A percentile compares a stretch with the other conserved stretches of the same genome.
Evolutionary conservation across 1,139 yeast species (phyloP).

Genomic region (Saccharomyces hybrid): DNA sequence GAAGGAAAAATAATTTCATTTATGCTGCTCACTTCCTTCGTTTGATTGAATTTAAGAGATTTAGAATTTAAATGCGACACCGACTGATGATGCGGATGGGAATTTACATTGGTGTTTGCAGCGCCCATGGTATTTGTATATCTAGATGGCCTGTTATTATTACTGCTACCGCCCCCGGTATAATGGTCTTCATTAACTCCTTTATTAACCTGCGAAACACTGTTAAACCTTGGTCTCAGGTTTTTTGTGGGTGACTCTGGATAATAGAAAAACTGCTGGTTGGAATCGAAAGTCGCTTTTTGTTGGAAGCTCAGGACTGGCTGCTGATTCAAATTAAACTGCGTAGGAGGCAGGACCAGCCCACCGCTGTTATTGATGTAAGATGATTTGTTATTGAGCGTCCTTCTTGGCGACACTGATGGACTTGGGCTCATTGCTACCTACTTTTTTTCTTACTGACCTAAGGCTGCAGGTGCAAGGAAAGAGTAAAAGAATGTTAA

Average conservation of each 20-base stretch:
- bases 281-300: not conserved
- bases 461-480: not conserved
- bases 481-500: no score
- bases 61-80: not conserved
- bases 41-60: not conserved
- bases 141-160: not conserved
- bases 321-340: not conserved
- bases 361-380: not conserved
- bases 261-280: not conserved
- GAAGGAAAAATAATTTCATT: not conserved
- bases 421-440: not conserved
- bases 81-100: not conserved
- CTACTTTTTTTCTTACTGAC: not conserved
- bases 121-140: not conserved
- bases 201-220: not conserved
- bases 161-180: not conserved
- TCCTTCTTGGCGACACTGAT: slow-evolving; percentile 1
- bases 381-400: not conserved
- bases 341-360: not conserved
- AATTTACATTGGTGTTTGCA: not conserved
- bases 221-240: not conserved
- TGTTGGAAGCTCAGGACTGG: not conserved
- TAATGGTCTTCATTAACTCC: not conserved
- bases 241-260: slow-evolving; percentile 4
- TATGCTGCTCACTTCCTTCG: not conserved